phyloP scores from a whole-genome alignment of 495 filamentous ascomycete species.

The Penicillium egyptiacum region DNA sequence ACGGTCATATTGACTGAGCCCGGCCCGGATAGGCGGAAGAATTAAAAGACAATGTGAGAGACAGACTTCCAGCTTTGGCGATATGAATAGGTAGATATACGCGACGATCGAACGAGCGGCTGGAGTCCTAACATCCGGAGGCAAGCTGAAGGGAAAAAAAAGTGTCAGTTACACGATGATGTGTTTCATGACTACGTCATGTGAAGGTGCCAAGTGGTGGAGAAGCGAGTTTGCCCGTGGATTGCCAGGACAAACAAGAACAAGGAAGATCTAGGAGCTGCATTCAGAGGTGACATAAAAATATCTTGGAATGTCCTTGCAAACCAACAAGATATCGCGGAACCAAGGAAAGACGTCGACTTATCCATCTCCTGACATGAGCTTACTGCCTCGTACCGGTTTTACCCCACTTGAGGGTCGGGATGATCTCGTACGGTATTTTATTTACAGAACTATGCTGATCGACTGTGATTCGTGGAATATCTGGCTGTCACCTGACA shows the following conservation, averaged over 20 bases:
- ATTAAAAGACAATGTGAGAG: conserved; percentile 4
- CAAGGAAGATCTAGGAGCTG: neutral
- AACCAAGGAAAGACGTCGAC: neutral
- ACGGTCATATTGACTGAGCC: conserved; percentile 64
- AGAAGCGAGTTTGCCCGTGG: conserved; percentile 9
- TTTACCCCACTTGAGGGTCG: neutral
- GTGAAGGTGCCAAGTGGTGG: conserved; percentile 23
- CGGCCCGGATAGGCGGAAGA: conserved; percentile 11
- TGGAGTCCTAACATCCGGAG: conserved; percentile 3
- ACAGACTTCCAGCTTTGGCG: neutral
- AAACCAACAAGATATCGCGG: neutral
- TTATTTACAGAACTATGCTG: conserved; percentile 17
- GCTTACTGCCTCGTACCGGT: conserved; percentile 15
- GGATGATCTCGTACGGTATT: conserved; percentile 18
- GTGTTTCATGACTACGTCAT: conserved; percentile 47
- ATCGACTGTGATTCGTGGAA: conserved; percentile 22
- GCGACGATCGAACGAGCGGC: conserved; percentile 2
- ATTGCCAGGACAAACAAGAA: neutral
- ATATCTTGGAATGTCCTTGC: neutral
- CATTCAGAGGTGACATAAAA: neutral
- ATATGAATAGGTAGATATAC: neutral
- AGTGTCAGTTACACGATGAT: conserved; percentile 27
- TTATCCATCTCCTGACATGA: neutral
- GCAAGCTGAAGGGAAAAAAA: conserved; percentile 23
- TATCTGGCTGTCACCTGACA: conserved; percentile 18